Percentiles rank a stretch among this genome's conserved stretches.
These are phyloP conservation scores for Protomyces inundatus DNA, from an alignment of 1,139 yeast genomes.

Conservation along the genomic window DNA sequence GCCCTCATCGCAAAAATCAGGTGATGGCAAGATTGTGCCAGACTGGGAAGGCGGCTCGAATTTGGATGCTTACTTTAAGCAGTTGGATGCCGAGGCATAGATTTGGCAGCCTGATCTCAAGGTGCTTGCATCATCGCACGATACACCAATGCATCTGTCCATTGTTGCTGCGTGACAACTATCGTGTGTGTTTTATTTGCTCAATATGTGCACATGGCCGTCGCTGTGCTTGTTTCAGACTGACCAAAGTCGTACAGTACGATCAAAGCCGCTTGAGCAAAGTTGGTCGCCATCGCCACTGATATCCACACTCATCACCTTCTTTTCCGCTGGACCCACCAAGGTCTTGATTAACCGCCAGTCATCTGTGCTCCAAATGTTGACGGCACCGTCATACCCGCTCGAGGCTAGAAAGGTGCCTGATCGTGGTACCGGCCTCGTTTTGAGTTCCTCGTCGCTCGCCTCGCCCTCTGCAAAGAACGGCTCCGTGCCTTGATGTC, in stretches of 20 bases:
- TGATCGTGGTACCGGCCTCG: conserved; percentile 16
- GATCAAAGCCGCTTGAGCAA: conserved; percentile 78
- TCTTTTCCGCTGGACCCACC: conserved; percentile 57
- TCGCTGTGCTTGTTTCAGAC: background rate
- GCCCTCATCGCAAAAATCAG: conserved; percentile 44
- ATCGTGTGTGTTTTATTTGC: too few relatives aligned
- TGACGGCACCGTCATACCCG: conserved; percentile 57
- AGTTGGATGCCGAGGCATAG: conserved; percentile 20
- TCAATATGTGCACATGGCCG: background rate
- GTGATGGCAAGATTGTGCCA: conserved; percentile 23
- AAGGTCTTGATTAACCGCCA: conserved; percentile 59
- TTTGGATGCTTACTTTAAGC: conserved; percentile 21
- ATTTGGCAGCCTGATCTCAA: background rate
- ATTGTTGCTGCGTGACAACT: too few relatives aligned
- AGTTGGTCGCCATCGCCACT: conserved; percentile 43
- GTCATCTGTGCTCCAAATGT: conserved; percentile 61
- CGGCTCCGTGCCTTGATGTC: conserved; percentile 32
- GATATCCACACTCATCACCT: conserved; percentile 67
- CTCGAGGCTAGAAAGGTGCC: conserved; percentile 56
- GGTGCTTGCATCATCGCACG: background rate
- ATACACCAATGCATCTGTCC: too few relatives aligned
- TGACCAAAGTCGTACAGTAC: conserved; percentile 62
- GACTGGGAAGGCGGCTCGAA: conserved; percentile 17
- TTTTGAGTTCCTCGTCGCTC: conserved; percentile 8
- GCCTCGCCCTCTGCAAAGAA: conserved; percentile 34